Evolutionary conservation across 1,284 basidiomycete species (phyloP), one percentile per base, ranked within the genome.

Genomic region (Cryptococcus depauperatus): DNA sequence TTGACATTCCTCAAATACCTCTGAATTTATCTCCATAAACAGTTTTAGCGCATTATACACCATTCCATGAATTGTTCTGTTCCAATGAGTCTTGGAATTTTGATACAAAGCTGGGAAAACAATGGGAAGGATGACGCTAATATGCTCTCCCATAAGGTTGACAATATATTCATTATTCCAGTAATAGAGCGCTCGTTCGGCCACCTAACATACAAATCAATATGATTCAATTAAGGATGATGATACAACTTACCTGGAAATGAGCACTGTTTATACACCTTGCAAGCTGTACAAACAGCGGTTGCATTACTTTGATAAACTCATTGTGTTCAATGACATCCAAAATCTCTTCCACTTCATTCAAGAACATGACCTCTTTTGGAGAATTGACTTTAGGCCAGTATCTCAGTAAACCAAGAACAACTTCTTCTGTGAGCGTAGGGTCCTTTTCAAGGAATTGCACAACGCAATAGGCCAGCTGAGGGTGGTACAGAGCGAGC

Each of bases 121-220:
- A 61, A 99, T 88, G 2, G 95, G 95, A 35, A 99, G 76, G 52
- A 99, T 82, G 50, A 84, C 73, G 16, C 81, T 74, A 55, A 98
- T 79, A 66, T 98, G 97, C 66, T 97, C 91, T 69, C 90, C 90
- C 84, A 99, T 98, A 43, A 98, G 79, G 70, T 96, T 98, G 62
- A 99, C 89, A 57, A 98, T 92, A 73, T 98, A 99, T 74, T 98
- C 95, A 73, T 98, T 98, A 74, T 98, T 95, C 91, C 91, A 96
- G 70, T 93, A 95, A 59, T 93, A 78, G 48, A 95, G 72, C 4
- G 91, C 90, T 30, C 91, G 80, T 70, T 96, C 91, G 13, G 91
- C 91, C 19, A 96, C 91, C 72, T 75, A 57, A 9, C n/a, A 13
- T 7, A 35, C 33, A 26, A 16, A 22, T 6, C 7, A n/a, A 35